These are phyloP conservation scores for Chrysoporthe puriensis DNA, from an alignment of 2,329 filamentous ascomycete genomes.

Conservation along the genomic window DNA sequence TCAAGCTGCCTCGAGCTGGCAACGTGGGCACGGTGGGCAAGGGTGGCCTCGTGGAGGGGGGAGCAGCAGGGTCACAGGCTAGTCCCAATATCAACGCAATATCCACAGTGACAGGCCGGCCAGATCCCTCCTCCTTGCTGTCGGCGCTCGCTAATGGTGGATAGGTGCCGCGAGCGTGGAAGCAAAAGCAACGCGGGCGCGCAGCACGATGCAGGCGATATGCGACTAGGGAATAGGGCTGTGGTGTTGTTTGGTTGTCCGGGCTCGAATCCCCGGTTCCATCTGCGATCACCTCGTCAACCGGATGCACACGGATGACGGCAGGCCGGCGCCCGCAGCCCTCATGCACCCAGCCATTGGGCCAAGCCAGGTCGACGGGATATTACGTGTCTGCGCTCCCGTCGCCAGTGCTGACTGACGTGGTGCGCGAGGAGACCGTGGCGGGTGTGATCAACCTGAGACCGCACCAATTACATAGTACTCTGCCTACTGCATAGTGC, in stretches of 20 bases:
- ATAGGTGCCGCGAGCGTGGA: neutral
- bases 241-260: constrained; percentile 1
- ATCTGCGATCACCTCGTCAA: neutral
- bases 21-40: neutral
- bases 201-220: neutral
- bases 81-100: neutral
- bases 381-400: neutral
- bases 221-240: constrained; percentile 1
- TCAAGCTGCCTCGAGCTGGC: neutral
- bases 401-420: neutral
- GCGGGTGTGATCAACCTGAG: no score
- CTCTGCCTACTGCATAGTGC: no score
- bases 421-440: no score
- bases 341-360: neutral
- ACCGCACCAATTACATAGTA: no score
- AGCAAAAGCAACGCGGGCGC: neutral
- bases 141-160: neutral
- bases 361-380: neutral
- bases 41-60: neutral
- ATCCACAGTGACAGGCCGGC: constrained; percentile 15
- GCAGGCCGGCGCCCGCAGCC: neutral
- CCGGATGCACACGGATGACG: neutral
- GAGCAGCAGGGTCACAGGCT: neutral
- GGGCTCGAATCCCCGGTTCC: neutral
- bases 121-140: neutral